Conservation (phyloP, 2,329 filamentous ascomycete genomes). For the Cyanodermella asteris region DNA sequence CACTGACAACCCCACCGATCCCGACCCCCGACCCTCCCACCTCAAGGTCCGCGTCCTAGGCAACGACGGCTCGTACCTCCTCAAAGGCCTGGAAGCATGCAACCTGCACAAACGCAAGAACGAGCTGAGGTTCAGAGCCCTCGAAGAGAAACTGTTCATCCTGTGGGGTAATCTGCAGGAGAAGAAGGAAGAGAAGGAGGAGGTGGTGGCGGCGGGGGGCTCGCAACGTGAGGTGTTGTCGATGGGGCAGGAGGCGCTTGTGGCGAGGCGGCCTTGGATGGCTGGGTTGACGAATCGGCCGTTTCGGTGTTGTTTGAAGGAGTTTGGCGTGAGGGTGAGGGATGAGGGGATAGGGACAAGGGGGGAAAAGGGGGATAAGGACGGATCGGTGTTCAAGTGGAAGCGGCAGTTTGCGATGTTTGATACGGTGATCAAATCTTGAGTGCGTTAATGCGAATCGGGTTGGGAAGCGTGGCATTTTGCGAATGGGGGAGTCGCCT, state of each 20-base stretch:
- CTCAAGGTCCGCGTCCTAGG: conserved; percentile 50
- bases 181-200: conserved; percentile 25
- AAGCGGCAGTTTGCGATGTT: conserved; percentile 42
- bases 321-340: conserved; percentile 37
- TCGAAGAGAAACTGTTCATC: conserved; percentile 51
- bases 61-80: conserved; percentile 29
- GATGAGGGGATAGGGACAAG: conserved; percentile 9
- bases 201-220: conserved; percentile 6
- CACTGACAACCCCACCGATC: conserved; percentile 10
- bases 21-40: conserved; percentile 20
- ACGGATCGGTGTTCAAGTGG: conserved; percentile 29
- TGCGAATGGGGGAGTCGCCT: no score
- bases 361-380: conserved; percentile 22
- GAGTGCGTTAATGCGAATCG: no score
- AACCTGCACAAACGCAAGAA: conserved; percentile 30
- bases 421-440: conserved; percentile 40
- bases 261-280: no score
- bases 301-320: conserved; percentile 48
- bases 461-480: no score
- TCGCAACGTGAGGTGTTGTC: not conserved
- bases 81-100: no score
- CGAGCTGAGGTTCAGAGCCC: conserved; percentile 26
- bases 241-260: not conserved
- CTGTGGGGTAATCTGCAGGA: conserved; percentile 81
- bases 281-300: conserved; percentile 17